Evolutionary conservation across 257 asterid species (phyloP), one percentile per base, ranked within the genome.

Genomic region (Echium plantagineum): DNA sequence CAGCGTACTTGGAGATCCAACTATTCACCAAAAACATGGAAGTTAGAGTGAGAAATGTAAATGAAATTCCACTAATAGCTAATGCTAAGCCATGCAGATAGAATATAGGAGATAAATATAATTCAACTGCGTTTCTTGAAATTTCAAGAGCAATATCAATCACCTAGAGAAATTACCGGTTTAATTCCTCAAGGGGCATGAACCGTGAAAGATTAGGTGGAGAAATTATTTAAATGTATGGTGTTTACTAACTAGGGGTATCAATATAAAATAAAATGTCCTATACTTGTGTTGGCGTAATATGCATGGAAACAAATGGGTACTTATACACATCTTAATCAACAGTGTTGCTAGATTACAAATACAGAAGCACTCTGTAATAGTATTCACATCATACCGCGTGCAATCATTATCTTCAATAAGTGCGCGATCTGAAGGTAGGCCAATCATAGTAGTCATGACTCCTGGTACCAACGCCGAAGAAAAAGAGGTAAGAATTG

Each of bases 1-100:
- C 77, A n/a, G 98, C 96, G 38, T 90, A 90, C 80, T 78, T 85
- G 55, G 89, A 38, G 69, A 87, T 83, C 96, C 98, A 90, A 75
- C 91, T 89, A 81, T 64, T 59, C 42, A 57, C 46, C 38, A 65
- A 68, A 59, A 58, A 61, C 17, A 28, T 26, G 61, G 15, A 55
- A 38, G 21, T 9, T 38, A 64, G 54, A 21, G 38, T 52, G 55
- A 63, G 42, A 3, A 3, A 58, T n/a, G n/a, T 52, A 7, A 7
- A 51, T 16, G 7, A 17, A 52, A 52, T n/a, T 52, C 21, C 56
- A 52, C 22, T 52, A 53, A 2, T 53, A 53, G 57, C 57, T 53
- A n/a, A 53, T 53, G 57, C 21, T 18, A 22, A 10, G 12, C 19
- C 56, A n/a, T 52, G 15, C 22, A 53, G 28, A 9, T 24, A 53